Evolutionary conservation across 768 basidiomycete species (phyloP), one percentile per base, ranked within the genome.

Genomic region (Dictyophora rubrovolvata): DNA sequence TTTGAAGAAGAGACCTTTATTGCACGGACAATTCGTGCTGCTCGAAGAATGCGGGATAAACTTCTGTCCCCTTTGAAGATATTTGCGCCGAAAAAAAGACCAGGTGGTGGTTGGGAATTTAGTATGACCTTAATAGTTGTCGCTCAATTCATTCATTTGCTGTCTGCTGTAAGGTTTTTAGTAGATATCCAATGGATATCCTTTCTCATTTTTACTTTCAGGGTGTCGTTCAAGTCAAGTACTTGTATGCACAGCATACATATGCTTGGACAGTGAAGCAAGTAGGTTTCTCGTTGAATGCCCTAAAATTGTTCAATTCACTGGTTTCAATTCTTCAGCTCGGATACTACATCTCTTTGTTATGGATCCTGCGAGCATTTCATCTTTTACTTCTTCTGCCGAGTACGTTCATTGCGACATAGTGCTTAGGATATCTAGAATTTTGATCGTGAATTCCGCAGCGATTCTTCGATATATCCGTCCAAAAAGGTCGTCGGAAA

Each of bases 201-300:
- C 28, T 28, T 28, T 7, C 28, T 28, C 28, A 28, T 7, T 28
- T 28, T 28, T 7, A 28, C 7, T 21, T 22, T 4, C 60, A 86
- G 79, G 89, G 86, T n/a, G 70, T 90, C 1, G 86, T 83, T 68
- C 83, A 82, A 54, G 74, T 85, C 61, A 91, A 90, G 69, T 89
- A 89, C 63, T 71, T 90, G 36, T 92, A 89, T 62, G 87, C 85
- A 0, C 81, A 82, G 63, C 85, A 89, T 65, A 73, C 83, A 11
- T 89, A 85, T 64, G 68, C 73, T 11, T 89, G 88, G 88, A 77
- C 75, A 14, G 77, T 86, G 14, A 79, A 79, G 35, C 74, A 85
- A 74, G 74, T 79, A 69, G 23, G 66, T 21, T 47, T 21, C 33
- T 67, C 35, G 56, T 17, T 28, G 22, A 33, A 17, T n/a, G 1